Evolutionary conservation across 2,329 filamentous ascomycete genomes (phyloP).

Genomic region (Escovopsis sp.): DNA sequence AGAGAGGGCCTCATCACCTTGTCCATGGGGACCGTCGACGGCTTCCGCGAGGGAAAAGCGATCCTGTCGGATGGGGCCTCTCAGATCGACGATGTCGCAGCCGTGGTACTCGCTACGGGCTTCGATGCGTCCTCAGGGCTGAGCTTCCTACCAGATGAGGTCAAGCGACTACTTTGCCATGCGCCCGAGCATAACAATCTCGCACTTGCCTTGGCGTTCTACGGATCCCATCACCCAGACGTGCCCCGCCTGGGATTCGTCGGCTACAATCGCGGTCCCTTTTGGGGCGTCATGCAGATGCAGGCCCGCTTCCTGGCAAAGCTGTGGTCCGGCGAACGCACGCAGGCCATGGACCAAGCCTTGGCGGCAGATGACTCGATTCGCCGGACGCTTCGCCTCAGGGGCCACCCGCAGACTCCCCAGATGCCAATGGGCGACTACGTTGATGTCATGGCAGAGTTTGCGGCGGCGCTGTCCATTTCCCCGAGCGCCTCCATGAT

Average conservation of each 20-base stretch:
- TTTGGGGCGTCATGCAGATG: constrained; percentile 81
- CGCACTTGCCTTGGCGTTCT: constrained; percentile 52
- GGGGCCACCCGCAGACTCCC: constrained; percentile 33
- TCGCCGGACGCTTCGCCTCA: constrained; percentile 31
- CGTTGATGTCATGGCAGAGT: constrained; percentile 56
- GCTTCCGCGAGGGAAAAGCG: constrained; percentile 20
- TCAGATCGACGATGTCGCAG: constrained; percentile 40
- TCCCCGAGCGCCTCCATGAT: constrained; percentile 12
- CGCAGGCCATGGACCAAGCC: constrained; percentile 20
- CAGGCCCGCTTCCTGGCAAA: constrained; percentile 55
- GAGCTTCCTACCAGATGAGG: constrained; percentile 42
- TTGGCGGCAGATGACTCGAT: constrained; percentile 29
- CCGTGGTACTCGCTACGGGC: constrained; percentile 60
- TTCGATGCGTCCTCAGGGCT: constrained; percentile 52
- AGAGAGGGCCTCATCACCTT: constrained; percentile 44
- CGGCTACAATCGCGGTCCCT: constrained; percentile 70
- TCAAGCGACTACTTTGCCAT: constrained; percentile 43
- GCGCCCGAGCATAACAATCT: constrained; percentile 36
- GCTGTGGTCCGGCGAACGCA: constrained; percentile 33
- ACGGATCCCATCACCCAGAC: constrained; percentile 44
- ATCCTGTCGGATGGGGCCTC: constrained; percentile 14
- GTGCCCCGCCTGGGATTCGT: constrained; percentile 59
- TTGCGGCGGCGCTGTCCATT: constrained; percentile 41
- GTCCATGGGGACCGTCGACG: constrained; percentile 29
- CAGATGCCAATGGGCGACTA: constrained; percentile 83